Conservation (phyloP, 805 yeast genomes). For the Sugiyamaella americana region DNA sequence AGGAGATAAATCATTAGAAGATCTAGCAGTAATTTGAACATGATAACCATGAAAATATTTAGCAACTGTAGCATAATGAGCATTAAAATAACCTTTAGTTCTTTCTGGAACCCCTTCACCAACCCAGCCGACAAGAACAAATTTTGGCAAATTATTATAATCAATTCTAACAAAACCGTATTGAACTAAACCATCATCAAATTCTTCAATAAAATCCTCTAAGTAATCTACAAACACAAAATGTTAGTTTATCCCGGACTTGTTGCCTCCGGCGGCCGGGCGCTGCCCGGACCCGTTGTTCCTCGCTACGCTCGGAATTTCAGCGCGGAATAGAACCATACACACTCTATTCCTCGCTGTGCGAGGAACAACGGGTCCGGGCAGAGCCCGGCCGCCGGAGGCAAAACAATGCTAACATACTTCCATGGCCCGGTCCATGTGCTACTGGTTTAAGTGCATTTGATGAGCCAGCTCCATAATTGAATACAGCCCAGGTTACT, state of each 20-base stretch:
- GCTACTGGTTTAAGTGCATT: constrained; percentile 37
- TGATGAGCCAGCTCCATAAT: constrained; percentile 55
- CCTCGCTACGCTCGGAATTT: too few species aligned
- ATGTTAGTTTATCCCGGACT: too few species aligned
- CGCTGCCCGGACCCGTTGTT: too few species aligned
- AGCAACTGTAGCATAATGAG: constrained; percentile 37
- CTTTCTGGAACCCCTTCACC: constrained; percentile 85
- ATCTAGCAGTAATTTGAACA: constrained; percentile 95
- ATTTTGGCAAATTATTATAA: constrained; percentile 85
- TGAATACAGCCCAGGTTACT: constrained; percentile 70
- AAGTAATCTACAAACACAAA: constrained; percentile 64
- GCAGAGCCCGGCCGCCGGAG: too few species aligned
- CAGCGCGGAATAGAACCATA: too few species aligned
- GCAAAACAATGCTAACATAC: too few species aligned
- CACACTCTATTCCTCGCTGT: too few species aligned
- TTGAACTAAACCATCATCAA: constrained; percentile 82
- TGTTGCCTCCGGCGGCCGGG: too few species aligned
- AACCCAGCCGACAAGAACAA: constrained; percentile 81
- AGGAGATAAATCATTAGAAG: constrained; percentile 79
- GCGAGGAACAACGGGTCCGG: too few species aligned
- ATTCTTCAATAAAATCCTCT: constrained; percentile 70
- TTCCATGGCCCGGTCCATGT: constrained; percentile 31
- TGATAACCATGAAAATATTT: constrained; percentile 63
- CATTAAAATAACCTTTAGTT: constrained; percentile 38
- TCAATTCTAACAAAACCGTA: constrained; percentile 84